Base-by-base conservation (phyloP, 495 filamentous ascomycete species). In the Penicillium macrosclerotiorum region DNA sequence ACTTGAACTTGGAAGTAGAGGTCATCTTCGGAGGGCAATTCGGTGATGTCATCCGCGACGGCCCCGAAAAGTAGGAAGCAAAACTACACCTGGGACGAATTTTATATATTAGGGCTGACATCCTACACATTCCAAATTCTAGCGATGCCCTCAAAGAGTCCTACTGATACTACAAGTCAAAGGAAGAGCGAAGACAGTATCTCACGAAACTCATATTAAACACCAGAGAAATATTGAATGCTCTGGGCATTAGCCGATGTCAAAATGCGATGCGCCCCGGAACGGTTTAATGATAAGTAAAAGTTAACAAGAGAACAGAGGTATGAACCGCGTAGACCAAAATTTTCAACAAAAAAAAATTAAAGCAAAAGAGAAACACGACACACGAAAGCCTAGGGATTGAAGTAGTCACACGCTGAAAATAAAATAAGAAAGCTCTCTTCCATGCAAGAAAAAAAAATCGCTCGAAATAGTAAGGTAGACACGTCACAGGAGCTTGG, bases 381-480 rank as follows among this genome's bases (percentile, higher is more conserved):
- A 13, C 35, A 37, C 7, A 13, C 14, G 8, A 41, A 25, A 41
- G 26, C 13, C 20, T 29, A 30, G 36, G 37, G 35, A n/a, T n/a
- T n/a, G n/a, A 37, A 9, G 14, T 37, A 45, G 24, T 14, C 17
- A 25, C 22, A 31, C 43, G 49, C 49, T 52, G 29, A 19, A 37
- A 45, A 40, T 47, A 25, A 24, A 9, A 27, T 5, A 27, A 11
- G 25, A 37, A 37, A 42, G 37, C 43, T 47, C 43, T 42, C 49
- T 47, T 52, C 49, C 42, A 52, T 52, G 49, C 49, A 52, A 47
- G 47, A 45, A 22, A 17, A 47, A 52, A 45, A 22, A 17, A 22
- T 47, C 49, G 49, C 49, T 52, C 41, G 26, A 46, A 53, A 46
- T 33, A 49, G 47, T 30, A 13, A 27, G 29, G 35, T 47, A 23